phyloP scores from a whole-genome alignment of 192 early-diverging fungal genomes.

The Chytriomyces hyalinus region DNA sequence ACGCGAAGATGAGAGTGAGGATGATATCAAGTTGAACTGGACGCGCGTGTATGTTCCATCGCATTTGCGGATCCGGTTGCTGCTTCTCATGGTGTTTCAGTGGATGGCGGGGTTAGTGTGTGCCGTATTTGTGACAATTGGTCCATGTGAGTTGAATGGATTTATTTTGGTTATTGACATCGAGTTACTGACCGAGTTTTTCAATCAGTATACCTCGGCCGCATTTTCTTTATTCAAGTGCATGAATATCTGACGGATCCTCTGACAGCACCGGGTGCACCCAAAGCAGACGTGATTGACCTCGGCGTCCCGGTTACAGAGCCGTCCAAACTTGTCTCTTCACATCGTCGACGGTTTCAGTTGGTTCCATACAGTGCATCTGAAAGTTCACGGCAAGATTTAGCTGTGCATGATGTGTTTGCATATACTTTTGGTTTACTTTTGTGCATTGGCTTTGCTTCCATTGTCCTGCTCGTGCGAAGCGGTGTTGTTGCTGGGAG shows the following conservation, averaged over 20 bases:
- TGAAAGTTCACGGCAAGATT: conserved; percentile 42
- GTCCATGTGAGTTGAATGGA: background rate
- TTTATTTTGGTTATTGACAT: background rate
- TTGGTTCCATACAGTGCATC: background rate
- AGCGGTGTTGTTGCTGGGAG: background rate
- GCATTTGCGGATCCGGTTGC: conserved; percentile 59
- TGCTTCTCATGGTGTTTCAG: conserved; percentile 26
- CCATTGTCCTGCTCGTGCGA: background rate
- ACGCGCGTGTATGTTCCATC: conserved; percentile 84
- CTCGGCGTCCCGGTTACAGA: too few species aligned
- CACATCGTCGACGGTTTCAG: too few species aligned
- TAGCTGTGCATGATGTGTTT: conserved; percentile 79
- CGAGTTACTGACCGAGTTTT: conserved; percentile 10
- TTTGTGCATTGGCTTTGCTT: conserved; percentile 31
- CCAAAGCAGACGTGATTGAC: background rate
- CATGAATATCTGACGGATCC: conserved; percentile 23
- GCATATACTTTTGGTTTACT: conserved; percentile 74
- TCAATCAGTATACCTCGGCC: conserved; percentile 63
- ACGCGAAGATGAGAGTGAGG: conserved; percentile 51
- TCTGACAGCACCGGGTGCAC: conserved; percentile 6
- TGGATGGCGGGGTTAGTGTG: conserved; percentile 15
- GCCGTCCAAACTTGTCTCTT: too few species aligned
- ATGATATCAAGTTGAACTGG: conserved; percentile 64
- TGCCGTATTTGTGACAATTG: conserved; percentile 12
- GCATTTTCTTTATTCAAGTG: conserved; percentile 43